Base-by-base conservation (phyloP, 2,329 filamentous ascomycete genomes). In the Sporothrix luriei region DNA sequence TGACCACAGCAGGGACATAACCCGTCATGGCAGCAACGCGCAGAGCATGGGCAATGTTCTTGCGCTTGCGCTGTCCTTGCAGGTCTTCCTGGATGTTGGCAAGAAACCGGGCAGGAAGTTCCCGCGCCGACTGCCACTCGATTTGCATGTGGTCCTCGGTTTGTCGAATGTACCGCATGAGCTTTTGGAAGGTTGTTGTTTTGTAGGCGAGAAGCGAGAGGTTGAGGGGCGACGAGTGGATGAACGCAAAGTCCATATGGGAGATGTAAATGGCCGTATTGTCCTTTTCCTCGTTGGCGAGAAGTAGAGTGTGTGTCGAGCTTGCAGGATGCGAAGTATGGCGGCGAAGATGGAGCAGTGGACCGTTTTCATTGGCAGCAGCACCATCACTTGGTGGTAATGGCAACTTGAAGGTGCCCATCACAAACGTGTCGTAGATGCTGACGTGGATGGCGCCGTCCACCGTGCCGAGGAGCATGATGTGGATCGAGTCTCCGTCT, bases 11-110 rank as follows among this genome's bases (percentile, higher is more conserved):
- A 67, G 90, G 88, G 33, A 91, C 93, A 76, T 95, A 88, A 0
- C 94, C 94, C 0, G 93, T 97, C 40, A 93, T 88, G 5, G 93
- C 91, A 0, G 94, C 86, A 76, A 97, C 93, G 76, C 92, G 97
- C 10, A 97, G 80, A 4, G 91, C 92, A 59, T 92, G 87, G 0
- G 91, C 86, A 65, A 97, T 88, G 62, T 82, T 73, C 80, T 80
- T 11, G 83, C 82, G 0, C 90, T 89, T 13, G 4, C 78, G 76
- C 55, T 89, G 87, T 68, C 90, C 87, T 64, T 87, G 83, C 19
- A 97, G 82, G 48, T 93, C 91, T 72, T 92, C 90, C 72, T 91
- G 88, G 43, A 97, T 86, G 74, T 89, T 91, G 33, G 86, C 84
- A 70, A 97, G 84, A 77, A 96, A 97, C n/a, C 88, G 87, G 14